These are phyloP conservation scores for Pleurotus giganteus DNA, from an alignment of 768 basidiomycete genomes.

Conservation along the genomic window DNA sequence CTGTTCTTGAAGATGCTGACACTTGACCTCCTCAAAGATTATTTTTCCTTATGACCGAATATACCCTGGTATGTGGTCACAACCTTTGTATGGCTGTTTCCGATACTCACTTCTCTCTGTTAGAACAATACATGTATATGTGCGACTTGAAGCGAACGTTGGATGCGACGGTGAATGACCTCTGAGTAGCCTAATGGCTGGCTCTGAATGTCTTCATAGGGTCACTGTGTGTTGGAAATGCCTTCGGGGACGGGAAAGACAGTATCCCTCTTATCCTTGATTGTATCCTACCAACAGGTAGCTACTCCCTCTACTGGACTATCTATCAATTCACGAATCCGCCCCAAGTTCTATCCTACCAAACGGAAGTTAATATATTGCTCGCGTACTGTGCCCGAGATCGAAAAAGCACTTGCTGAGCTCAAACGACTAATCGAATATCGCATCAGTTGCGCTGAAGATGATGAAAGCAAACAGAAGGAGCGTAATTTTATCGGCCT, in stretches of 20 bases:
- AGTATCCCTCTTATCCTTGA: slow-evolving; percentile 90
- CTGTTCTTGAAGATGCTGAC: slow-evolving; percentile 4
- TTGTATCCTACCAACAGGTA: slow-evolving; percentile 98
- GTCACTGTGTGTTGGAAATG: slow-evolving; percentile 99
- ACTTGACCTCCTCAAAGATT: slow-evolving; percentile 47
- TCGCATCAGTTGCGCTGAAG: slow-evolving; percentile 69
- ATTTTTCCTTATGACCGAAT: slow-evolving; percentile 94
- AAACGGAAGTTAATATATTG: slow-evolving; percentile 96
- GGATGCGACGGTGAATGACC: slow-evolving; percentile 76
- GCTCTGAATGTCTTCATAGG: slow-evolving; percentile 44
- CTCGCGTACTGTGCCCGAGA: slow-evolving; percentile 98
- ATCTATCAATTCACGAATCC: neutral
- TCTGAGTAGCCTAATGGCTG: neutral
- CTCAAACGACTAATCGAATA: slow-evolving; percentile 93
- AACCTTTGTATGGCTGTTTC: slow-evolving; percentile 8
- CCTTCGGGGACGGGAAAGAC: slow-evolving; percentile 99
- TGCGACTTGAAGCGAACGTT: slow-evolving; percentile 96
- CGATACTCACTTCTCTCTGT: neutral
- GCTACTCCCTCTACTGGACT: slow-evolving; percentile 4
- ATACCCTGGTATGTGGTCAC: slow-evolving; percentile 72
- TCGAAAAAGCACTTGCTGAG: slow-evolving; percentile 96
- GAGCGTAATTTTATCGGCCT: slow-evolving; percentile 84
- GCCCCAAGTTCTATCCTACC: slow-evolving; percentile 85
- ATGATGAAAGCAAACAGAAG: slow-evolving; percentile 69
- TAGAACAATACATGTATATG: slow-evolving; percentile 99